Percentiles rank a stretch among this genome's conserved stretches.
phyloP scores from a whole-genome alignment of 345 rosid species.

The Garcia nutans region DNA sequence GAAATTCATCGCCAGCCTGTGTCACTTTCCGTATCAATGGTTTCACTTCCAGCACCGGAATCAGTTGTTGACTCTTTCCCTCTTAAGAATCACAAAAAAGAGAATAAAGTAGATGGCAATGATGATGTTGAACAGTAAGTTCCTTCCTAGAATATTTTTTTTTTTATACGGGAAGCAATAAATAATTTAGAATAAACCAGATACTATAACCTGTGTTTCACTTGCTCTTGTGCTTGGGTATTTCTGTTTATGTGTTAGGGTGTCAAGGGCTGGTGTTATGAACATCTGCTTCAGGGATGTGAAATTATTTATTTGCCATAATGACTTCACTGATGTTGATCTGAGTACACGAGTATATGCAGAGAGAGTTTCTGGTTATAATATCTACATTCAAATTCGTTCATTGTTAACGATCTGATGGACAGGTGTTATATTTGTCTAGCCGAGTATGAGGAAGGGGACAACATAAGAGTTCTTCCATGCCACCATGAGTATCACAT shows the following conservation, averaged over 20 bases:
- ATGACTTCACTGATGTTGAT: background rate
- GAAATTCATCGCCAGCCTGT: slow-evolving; percentile 66
- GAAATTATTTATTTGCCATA: too few relatives aligned
- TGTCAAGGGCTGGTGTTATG: too few relatives aligned
- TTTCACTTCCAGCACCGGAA: slow-evolving; percentile 60
- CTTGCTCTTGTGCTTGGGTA: too few relatives aligned
- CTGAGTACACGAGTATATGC: background rate
- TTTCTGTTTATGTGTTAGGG: too few relatives aligned
- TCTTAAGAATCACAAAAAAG: slow-evolving; percentile 52
- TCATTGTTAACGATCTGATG: slow-evolving; percentile 4
- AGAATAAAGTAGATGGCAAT: slow-evolving; percentile 23
- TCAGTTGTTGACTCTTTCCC: slow-evolving; percentile 70
- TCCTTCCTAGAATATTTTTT: background rate
- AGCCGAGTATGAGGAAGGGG: slow-evolving; percentile 67
- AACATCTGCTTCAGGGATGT: too few relatives aligned
- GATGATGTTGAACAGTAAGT: slow-evolving; percentile 60
- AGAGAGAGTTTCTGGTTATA: background rate
- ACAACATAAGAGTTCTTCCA: slow-evolving; percentile 68
- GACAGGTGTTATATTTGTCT: slow-evolving; percentile 71
- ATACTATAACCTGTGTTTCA: background rate
- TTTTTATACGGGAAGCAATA: background rate
- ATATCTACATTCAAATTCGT: too few relatives aligned
- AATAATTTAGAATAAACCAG: background rate
- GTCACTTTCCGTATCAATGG: slow-evolving; percentile 49
- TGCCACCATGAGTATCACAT: slow-evolving; percentile 81